Evolutionary conservation across 208 protist species (phyloP).

Genomic region (Leishmania aethiopica): DNA sequence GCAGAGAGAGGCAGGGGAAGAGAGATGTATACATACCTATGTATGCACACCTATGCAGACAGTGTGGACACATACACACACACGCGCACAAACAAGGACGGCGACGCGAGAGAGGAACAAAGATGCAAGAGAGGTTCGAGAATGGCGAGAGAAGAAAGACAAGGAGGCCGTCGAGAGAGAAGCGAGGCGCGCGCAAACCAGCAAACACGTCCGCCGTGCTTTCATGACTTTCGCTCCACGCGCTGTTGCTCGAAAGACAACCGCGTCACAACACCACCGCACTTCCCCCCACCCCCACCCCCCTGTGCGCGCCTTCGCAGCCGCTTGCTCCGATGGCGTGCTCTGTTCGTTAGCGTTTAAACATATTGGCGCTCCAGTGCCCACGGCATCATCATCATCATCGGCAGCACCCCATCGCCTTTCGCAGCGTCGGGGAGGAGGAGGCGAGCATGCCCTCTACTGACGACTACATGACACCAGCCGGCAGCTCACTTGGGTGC

Average conservation of each 20-base stretch:
- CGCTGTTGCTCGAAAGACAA: background rate
- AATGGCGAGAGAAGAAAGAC: background rate
- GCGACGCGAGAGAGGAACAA: background rate
- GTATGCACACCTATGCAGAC: background rate
- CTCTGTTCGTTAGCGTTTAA: background rate
- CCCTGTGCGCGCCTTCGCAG: background rate
- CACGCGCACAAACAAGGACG: background rate
- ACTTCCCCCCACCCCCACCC: too few relatives aligned
- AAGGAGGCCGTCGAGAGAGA: too few relatives aligned
- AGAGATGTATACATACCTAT: background rate
- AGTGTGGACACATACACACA: background rate
- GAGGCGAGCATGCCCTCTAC: background rate
- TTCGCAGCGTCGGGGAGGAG: background rate
- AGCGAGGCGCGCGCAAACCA: background rate
- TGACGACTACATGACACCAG: constrained; percentile 34
- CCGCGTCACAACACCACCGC: background rate
- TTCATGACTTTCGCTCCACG: background rate
- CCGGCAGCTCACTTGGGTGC: constrained; percentile 58
- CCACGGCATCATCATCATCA: background rate
- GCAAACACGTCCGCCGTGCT: background rate
- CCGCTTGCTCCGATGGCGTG: too few relatives aligned
- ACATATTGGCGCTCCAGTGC: background rate
- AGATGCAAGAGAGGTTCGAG: background rate
- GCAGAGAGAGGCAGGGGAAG: background rate
- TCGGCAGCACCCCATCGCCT: background rate